phyloP scores from a whole-genome alignment of 148 eudicot species.

The Polygonum aviculare region DNA sequence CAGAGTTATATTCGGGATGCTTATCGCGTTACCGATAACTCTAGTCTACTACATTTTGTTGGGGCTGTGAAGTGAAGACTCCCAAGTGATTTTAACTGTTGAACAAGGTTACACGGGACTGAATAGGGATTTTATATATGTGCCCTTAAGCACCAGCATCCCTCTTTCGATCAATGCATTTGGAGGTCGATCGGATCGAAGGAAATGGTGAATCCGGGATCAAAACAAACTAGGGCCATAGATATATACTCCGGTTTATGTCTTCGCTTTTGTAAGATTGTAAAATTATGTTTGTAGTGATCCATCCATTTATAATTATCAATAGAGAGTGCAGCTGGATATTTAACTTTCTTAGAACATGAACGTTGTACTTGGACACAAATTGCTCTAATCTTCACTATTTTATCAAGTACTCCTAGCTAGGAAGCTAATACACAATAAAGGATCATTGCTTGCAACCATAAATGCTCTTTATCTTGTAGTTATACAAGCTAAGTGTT shows the following conservation, averaged over 20 bases:
- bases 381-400: background rate
- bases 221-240: background rate
- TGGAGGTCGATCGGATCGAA: background rate
- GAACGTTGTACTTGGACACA: constrained; percentile 2
- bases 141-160: background rate
- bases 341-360: background rate
- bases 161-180: background rate
- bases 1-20: constrained; percentile 93
- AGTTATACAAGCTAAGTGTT: background rate
- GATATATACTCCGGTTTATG: background rate
- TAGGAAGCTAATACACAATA: background rate
- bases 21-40: constrained; percentile 77
- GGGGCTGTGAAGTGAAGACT: constrained; percentile 36
- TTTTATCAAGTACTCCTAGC: background rate
- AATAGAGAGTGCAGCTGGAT: background rate
- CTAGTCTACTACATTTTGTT: constrained; percentile 72
- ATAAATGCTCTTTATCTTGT: background rate
- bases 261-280: constrained; percentile 1
- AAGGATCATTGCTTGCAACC: background rate
- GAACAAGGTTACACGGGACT: background rate
- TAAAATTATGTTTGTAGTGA: constrained; percentile 8
- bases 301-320: background rate
- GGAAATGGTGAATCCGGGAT: background rate
- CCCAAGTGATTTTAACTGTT: background rate
- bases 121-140: background rate